Evolutionary conservation across 257 asterid species (phyloP).

Genomic region (Fraxinus cuspidata): DNA sequence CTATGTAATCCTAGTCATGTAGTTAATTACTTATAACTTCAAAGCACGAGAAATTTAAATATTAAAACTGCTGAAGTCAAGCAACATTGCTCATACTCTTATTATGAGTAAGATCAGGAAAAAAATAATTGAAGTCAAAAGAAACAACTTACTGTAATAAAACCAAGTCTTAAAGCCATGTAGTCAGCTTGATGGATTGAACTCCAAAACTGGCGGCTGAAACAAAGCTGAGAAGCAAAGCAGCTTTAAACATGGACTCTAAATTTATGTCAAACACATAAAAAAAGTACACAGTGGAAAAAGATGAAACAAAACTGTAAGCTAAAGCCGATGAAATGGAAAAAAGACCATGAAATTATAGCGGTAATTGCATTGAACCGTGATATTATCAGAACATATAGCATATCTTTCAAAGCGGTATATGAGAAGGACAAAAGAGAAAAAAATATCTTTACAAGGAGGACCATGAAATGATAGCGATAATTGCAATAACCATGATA

Average conservation of each 20-base stretch:
- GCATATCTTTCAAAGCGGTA: background rate
- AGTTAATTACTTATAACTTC: too few relatives aligned
- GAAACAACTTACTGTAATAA: conserved; percentile 63
- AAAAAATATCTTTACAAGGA: too few relatives aligned
- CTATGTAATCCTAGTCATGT: background rate
- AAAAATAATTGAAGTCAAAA: background rate
- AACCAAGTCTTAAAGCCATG: conserved; percentile 85
- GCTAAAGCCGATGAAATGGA: conserved; percentile 6
- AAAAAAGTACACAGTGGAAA: background rate
- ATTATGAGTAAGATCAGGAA: background rate
- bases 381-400: background rate
- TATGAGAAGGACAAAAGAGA: background rate
- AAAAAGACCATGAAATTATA: background rate
- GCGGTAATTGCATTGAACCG: background rate
- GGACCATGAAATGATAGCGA: background rate
- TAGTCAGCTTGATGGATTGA: conserved; percentile 92
- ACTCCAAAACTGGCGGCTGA: conserved; percentile 98
- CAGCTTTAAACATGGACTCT: conserved; percentile 17
- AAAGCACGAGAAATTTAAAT: background rate
- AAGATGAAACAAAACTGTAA: background rate
- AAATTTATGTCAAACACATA: background rate
- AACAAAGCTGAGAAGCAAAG: conserved; percentile 70
- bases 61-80: background rate
- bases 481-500: conserved; percentile 10
- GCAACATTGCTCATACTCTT: conserved; percentile 5